Conservation (phyloP, 495 filamentous ascomycete genomes). For the Rusavskia elegans region DNA sequence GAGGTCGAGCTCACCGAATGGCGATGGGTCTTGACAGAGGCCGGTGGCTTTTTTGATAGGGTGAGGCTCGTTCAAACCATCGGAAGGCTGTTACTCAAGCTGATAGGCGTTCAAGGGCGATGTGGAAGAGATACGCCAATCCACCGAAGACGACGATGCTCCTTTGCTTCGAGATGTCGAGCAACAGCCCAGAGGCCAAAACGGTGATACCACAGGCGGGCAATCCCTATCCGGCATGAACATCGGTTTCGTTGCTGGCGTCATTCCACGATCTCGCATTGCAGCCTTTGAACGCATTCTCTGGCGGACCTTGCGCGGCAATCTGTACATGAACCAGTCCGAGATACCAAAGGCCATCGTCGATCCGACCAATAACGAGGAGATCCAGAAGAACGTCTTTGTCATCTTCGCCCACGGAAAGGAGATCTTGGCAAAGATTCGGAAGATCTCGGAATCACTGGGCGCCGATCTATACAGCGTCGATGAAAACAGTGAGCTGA, state of each 20-base stretch:
- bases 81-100: slow-evolving; percentile 1
- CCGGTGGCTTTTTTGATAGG: slow-evolving; percentile 92
- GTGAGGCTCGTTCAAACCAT: slow-evolving; percentile 18
- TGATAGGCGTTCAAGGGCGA: slow-evolving; percentile 42
- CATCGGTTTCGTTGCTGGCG: slow-evolving; percentile 98
- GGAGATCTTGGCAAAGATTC: slow-evolving; percentile 94
- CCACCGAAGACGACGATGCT: slow-evolving; percentile 73
- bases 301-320: slow-evolving; percentile 91
- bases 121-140: slow-evolving; percentile 88
- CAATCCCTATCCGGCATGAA: slow-evolving; percentile 91
- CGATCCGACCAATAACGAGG: slow-evolving; percentile 81
- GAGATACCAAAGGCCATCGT: slow-evolving; percentile 92
- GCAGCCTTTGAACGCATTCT: slow-evolving; percentile 92
- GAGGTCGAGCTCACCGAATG: slow-evolving; percentile 95
- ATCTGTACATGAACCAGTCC: slow-evolving; percentile 99
- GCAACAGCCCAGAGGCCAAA: slow-evolving; percentile 46
- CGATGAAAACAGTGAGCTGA: slow-evolving; percentile 88
- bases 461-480: slow-evolving; percentile 90
- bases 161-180: slow-evolving; percentile 76
- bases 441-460: slow-evolving; percentile 95
- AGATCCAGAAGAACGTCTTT: slow-evolving; percentile 92
- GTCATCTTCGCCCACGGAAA: slow-evolving; percentile 98
- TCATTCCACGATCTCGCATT: slow-evolving; percentile 84
- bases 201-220: slow-evolving; percentile 55
- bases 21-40: slow-evolving; percentile 91